Conservation (phyloP, 1,284 basidiomycete genomes). For the Papiliotrema laurentii region DNA sequence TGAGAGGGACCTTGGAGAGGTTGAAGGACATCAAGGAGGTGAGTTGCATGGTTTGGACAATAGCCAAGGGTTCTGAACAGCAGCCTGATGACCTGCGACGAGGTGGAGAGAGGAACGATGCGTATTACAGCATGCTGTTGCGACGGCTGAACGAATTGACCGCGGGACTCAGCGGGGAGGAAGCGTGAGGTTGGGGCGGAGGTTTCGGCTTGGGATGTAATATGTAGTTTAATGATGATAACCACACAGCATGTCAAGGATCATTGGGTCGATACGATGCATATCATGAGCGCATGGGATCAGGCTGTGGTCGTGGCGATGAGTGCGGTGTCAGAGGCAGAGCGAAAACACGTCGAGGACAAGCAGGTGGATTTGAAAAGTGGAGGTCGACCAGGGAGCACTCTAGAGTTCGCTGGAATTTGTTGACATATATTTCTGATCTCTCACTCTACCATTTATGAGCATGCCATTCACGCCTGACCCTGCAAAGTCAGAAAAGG, state of each 20-base stretch:
- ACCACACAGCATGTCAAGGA: background rate
- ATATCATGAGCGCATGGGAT: too few relatives aligned
- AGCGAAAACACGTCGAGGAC: too few relatives aligned
- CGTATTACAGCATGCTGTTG: constrained; percentile 42
- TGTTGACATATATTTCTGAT: too few relatives aligned
- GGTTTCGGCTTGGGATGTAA: too few relatives aligned
- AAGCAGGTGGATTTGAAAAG: too few relatives aligned
- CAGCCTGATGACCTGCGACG: constrained; percentile 28
- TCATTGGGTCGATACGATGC: background rate
- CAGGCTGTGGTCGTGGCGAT: background rate
- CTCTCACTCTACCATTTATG: too few relatives aligned
- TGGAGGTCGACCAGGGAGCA: too few relatives aligned
- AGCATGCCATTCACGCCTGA: too few relatives aligned
- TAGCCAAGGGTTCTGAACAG: background rate
- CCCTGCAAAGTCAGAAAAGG: background rate
- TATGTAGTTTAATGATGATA: background rate
- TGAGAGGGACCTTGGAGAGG: constrained; percentile 39
- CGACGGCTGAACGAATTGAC: constrained; percentile 41
- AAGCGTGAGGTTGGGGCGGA: too few relatives aligned
- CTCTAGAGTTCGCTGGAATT: too few relatives aligned
- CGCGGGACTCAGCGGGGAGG: constrained; percentile 20
- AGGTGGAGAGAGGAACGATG: constrained; percentile 20
- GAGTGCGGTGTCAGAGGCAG: background rate
- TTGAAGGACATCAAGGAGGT: constrained; percentile 46
- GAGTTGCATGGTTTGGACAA: constrained; percentile 11